Base-by-base conservation (phyloP, 495 filamentous ascomycete species). In the Tuber aestivum region DNA sequence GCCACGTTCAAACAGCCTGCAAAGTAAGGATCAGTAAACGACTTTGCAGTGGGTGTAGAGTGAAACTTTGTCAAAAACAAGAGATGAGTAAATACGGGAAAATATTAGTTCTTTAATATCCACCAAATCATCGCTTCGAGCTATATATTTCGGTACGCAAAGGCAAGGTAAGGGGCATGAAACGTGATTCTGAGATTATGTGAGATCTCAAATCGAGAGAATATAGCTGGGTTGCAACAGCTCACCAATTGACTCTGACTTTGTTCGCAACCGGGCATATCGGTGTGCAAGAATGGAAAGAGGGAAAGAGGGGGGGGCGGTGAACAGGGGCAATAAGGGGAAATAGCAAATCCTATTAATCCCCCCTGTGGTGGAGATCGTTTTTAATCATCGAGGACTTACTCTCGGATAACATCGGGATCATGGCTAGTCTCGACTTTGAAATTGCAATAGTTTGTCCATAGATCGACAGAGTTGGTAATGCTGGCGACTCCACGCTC, bases 381-480 rank as follows among this genome's bases (percentile, higher is more conserved):
- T 86, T 84, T 65, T 65, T 65, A 65, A 65, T 65, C 69, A 78
- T 72, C 70, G 41, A 45, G 82, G 86, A 98, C 95, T 97, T 97
- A 99, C 95, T 98, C 95, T 97, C 96, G 91, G 86, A 97, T 97
- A 84, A 95, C 89, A 82, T 97, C 92, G 75, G 92, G 87, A 80
- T 96, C 94, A 87, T 99, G 95, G 80, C 91, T 95, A 70, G 96
- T 98, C 79, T 97, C 94, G 84, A 94, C 92, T 84, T 99, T 99
- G 89, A 98, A 98, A 78, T 89, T 87, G 86, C 95, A 98, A 86
- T 97, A 99, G 78, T 95, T 94, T 56, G 93, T 91, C 95, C 95
- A 99, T 45, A 98, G 88, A 81, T 98, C 95, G 76, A 97, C 94
- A 3, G 94, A 97, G 75, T 91, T 93, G 12, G 91, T 90, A 82